Percentiles rank a stretch among this genome's conserved stretches.
These are phyloP conservation scores for Plantago lanceolata DNA, from an alignment of 305 asterid species.

Conservation along the genomic window DNA sequence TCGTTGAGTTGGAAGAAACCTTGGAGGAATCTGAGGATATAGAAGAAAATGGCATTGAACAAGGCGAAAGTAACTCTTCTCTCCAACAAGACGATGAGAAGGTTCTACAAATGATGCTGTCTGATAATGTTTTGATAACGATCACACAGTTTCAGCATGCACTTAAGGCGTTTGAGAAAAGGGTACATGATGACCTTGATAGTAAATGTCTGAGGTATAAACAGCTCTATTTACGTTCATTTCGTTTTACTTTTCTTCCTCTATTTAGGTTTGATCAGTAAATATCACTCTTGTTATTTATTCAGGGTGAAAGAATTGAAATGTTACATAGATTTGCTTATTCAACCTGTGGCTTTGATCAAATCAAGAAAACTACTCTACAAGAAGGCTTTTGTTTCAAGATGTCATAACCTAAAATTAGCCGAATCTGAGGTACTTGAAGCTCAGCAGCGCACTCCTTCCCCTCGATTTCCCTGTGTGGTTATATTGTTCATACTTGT, in stretches of 20 bases:
- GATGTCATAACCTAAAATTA: constrained; percentile 56
- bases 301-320: constrained; percentile 54
- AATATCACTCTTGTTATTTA: not conserved
- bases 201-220: constrained; percentile 55
- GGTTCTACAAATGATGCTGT: constrained; percentile 8
- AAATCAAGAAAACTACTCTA: constrained; percentile 41
- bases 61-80: constrained; percentile 2
- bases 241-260: too few relatives aligned
- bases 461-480: not conserved
- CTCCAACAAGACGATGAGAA: constrained; percentile 23
- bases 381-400: constrained; percentile 64
- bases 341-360: constrained; percentile 29
- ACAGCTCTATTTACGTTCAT: not conserved
- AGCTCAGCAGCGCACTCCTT: not conserved
- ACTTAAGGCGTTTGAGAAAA: constrained; percentile 37
- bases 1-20: constrained; percentile 40
- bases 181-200: constrained; percentile 36
- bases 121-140: constrained; percentile 24
- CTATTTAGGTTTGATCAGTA: not conserved
- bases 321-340: constrained; percentile 32
- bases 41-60: constrained; percentile 23
- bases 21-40: constrained; percentile 29
- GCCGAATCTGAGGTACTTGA: constrained; percentile 71
- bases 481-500: not conserved
- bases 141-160: constrained; percentile 32